A percentile compares a stretch with the other conserved stretches of the same genome.
Conservation (phyloP, 495 filamentous ascomycete genomes). For the Pseudomonodictys pantanalensis region DNA sequence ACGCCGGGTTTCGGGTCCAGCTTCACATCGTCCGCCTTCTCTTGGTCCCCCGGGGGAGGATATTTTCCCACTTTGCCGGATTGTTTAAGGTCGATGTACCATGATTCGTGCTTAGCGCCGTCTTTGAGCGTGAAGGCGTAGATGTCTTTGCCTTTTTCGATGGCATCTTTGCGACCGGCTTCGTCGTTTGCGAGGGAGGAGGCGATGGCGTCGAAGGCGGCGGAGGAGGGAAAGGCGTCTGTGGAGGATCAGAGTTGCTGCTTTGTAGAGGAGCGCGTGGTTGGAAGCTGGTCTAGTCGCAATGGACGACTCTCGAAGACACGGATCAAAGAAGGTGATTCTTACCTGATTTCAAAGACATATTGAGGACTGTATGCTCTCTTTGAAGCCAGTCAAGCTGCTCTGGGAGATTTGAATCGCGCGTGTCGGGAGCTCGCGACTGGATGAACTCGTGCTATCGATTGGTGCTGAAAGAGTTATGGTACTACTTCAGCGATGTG, state of each 20-base stretch:
- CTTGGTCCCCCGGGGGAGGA: no score
- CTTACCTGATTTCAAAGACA: no score
- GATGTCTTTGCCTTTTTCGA: slow-evolving; percentile 81
- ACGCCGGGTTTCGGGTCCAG: slow-evolving; percentile 77
- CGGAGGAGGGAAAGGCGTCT: slow-evolving; percentile 89
- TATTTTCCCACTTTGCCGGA: slow-evolving; percentile 79
- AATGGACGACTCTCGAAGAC: no score
- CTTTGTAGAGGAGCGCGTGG: slow-evolving; percentile 12
- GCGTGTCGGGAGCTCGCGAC: no score
- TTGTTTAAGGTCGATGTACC: slow-evolving; percentile 94
- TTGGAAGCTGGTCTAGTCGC: slow-evolving; percentile 16
- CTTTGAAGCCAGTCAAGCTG: no score
- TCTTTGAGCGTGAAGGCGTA: slow-evolving; percentile 95
- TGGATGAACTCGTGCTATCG: no score
- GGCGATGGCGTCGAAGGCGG: slow-evolving; percentile 86
- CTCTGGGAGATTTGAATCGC: no score
- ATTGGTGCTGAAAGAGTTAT: no score
- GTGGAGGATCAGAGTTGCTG: not conserved
- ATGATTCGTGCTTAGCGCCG: slow-evolving; percentile 72
- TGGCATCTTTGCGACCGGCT: slow-evolving; percentile 77
- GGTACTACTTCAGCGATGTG: no score
- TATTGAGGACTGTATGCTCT: no score
- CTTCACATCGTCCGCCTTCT: slow-evolving; percentile 69
- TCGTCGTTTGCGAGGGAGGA: slow-evolving; percentile 64
- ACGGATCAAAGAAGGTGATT: no score